These are phyloP conservation scores for Silene conica DNA, from an alignment of 148 eudicot genomes.

Conservation along the genomic window DNA sequence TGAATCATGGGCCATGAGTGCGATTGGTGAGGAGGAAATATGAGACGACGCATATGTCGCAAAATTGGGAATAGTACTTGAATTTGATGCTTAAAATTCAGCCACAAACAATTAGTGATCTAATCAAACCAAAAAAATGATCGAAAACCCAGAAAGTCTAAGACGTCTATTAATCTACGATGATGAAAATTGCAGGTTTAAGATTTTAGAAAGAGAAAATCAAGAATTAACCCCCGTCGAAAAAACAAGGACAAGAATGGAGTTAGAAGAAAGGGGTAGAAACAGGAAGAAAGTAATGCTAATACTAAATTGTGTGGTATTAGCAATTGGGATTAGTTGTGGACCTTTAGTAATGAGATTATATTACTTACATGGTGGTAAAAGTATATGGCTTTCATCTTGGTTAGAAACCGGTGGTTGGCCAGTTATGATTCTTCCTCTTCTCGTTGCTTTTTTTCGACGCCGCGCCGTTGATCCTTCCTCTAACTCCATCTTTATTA, in stretches of 20 bases:
- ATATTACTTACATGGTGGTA: conserved; percentile 65
- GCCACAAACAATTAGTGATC: not conserved
- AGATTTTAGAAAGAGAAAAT: not conserved
- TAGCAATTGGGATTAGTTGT: conserved; percentile 46
- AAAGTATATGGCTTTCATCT: conserved; percentile 53
- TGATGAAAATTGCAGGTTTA: conserved; percentile 15
- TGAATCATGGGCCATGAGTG: too few species aligned
- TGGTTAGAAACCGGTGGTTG: conserved; percentile 55
- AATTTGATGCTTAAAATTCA: too few species aligned
- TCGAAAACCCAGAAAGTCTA: conserved; percentile 11
- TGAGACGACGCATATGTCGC: too few species aligned
- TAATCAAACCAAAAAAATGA: not conserved
- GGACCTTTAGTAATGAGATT: conserved; percentile 70
- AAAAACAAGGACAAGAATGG: conserved; percentile 1
- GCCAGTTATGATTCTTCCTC: conserved; percentile 49
- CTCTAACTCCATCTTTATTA: conserved; percentile 33
- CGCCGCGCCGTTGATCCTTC: conserved; percentile 30
- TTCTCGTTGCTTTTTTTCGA: conserved; percentile 30
- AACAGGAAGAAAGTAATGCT: conserved; percentile 31
- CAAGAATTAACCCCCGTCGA: not conserved
- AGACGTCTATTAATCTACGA: not conserved
- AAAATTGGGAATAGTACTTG: too few species aligned
- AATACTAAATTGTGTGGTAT: conserved; percentile 36
- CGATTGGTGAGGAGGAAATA: too few species aligned
- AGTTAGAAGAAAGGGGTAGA: not conserved